Evolutionary conservation across 1,284 basidiomycete genomes (phyloP), one percentile per base, ranked within the genome.

Genomic region (Chalciporus sp.): DNA sequence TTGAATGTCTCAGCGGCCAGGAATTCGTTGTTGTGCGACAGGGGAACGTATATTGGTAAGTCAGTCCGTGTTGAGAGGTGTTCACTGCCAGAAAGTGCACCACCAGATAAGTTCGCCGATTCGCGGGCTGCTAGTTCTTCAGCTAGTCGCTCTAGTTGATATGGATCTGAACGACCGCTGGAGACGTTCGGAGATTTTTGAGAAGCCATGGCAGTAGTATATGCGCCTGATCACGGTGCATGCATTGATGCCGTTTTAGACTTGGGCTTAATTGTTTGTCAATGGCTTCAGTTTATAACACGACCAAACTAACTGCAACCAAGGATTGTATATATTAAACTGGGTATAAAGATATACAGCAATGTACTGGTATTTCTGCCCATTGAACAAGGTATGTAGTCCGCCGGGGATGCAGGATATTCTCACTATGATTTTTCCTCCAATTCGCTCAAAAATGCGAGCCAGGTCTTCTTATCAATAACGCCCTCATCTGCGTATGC

Each of bases 381-480:
- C 6, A 14, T 1, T 17, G n/a, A 17, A 16, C 16, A 6, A 17
- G n/a, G 35, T 37, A 37, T 37, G 35, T 17, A 17, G 17, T 37
- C n/a, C 35, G n/a, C n/a, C 35, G 42, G 29, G 23, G 8, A 33
- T 26, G 17, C 20, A 39, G 14, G 20, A 7, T 8, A 29, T 33
- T 8, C 42, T 33, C 19, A 5, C 56, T 27, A 59, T 14, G 58
- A 78, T 57, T 79, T 82, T 59, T 83, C 83, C 59, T 91, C 88
- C 40, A 94, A 71, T 63, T 86, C 82, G 49, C 77, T 82, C 31
- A 95, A 73, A 74, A 95, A 95, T 7, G 81, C 86, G 23, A 95
- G 80, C 92, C 93, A 97, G 1, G 84, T 84, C 73, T 95, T 95
- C 79, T 97, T 97, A 71, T 95, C 91, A 55, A 98, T 90, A 10